phyloP scores from a whole-genome alignment of 176 grass and related monocot genomes.

The Ampelocalamus luodianensis region DNA sequence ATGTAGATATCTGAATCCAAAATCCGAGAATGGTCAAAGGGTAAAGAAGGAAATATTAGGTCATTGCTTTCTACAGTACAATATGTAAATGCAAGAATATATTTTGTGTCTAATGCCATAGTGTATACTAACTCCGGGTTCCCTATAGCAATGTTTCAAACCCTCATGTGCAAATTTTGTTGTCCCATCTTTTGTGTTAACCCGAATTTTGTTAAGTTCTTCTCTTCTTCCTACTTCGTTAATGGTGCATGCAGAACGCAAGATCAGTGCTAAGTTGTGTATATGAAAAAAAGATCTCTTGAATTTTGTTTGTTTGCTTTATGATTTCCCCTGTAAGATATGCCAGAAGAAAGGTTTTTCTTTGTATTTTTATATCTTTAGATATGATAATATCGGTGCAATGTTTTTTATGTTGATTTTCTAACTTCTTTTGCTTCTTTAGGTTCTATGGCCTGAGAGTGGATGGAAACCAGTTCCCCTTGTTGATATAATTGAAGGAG shows the following conservation, averaged over 20 bases:
- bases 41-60: conserved; percentile 98
- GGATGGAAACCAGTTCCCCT: conserved; percentile 93
- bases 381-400: neutral
- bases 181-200: neutral
- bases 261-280: neutral
- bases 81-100: conserved; percentile 72
- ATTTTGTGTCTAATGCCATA: conserved; percentile 28
- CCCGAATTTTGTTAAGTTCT: conserved; percentile 16
- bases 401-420: neutral
- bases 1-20: conserved; percentile 73
- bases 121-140: neutral
- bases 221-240: conserved; percentile 13
- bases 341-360: neutral
- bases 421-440: conserved; percentile 18
- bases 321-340: neutral
- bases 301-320: conserved; percentile 14
- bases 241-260: neutral
- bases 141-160: neutral
- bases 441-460: conserved; percentile 86
- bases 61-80: conserved; percentile 94
- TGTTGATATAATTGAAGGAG: conserved; percentile 90
- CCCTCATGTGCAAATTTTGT: conserved; percentile 6
- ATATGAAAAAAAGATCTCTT: neutral
- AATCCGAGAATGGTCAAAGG: conserved; percentile 87
- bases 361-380: conserved; percentile 1